Evolutionary conservation across 345 rosid genomes (phyloP), one percentile per base, ranked within the genome.

Genomic region (Passiflora organensis): DNA sequence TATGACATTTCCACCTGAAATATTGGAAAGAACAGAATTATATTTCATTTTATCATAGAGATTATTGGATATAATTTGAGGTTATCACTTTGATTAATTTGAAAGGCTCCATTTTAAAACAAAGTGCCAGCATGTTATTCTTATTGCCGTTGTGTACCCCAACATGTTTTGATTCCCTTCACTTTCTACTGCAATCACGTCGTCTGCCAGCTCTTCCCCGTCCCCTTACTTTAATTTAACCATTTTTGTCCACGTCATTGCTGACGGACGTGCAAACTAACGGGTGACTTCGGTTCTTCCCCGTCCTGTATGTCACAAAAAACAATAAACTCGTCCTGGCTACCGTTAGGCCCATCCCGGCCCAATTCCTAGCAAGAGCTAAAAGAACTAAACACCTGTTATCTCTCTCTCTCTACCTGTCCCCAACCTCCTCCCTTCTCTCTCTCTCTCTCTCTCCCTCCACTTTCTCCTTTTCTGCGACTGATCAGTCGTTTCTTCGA

Each of bases 151-250:
- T n/a, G n/a, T n/a, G n/a, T n/a, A n/a, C n/a, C n/a, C n/a, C n/a
- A n/a, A n/a, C n/a, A n/a, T n/a, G n/a, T n/a, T n/a, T n/a, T n/a
- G n/a, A n/a, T n/a, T n/a, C n/a, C n/a, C n/a, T n/a, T n/a, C n/a
- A n/a, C n/a, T n/a, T n/a, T n/a, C n/a, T n/a, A n/a, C n/a, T n/a
- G n/a, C n/a, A n/a, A n/a, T n/a, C n/a, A n/a, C 63, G 70, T 44
- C 82, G 86, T 80, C 73, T 56, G 81, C 80, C 84, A 82, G 78
- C 74, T 72, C 74, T 66, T 32, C 8, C 61, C 37, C 79, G 59
- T 53, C 49, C 68, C 74, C 53, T 63, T 65, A 21, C n/a, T n/a
- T n/a, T n/a, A n/a, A n/a, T 21, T 41, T 20, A 1, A 16, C 13
- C 9, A 4, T 18, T 10, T 21, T 13, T 13, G 39, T 41, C 58